A percentile compares a stretch with the other conserved stretches of the same genome.
Evolutionary conservation across 805 yeast species (phyloP).

Genomic region (Wickerhamomyces sydowiorum): DNA sequence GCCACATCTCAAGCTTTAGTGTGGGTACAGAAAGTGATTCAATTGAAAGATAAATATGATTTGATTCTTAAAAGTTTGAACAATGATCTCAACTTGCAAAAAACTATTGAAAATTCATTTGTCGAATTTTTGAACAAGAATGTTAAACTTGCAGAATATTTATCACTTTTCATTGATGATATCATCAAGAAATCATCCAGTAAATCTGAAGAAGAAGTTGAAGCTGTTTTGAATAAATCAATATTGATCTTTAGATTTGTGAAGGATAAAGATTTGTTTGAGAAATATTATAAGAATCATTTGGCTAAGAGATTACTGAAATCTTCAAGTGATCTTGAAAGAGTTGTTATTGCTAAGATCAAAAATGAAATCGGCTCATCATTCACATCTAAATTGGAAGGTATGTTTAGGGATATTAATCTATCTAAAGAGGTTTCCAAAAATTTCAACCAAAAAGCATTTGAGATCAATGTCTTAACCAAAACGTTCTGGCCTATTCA

Average conservation of each 20-base stretch:
- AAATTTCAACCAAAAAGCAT: conserved; percentile 34
- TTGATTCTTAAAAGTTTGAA: conserved; percentile 38
- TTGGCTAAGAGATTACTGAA: conserved; percentile 72
- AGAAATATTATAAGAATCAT: conserved; percentile 78
- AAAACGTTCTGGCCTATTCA: conserved; percentile 67
- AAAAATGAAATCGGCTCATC: conserved; percentile 76
- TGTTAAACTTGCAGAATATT: conserved; percentile 43
- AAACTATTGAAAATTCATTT: conserved; percentile 55
- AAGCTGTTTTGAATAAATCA: conserved; percentile 44
- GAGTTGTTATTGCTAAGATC: conserved; percentile 56
- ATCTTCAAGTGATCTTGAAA: conserved; percentile 58
- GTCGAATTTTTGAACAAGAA: conserved; percentile 53
- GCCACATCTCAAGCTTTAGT: conserved; percentile 45
- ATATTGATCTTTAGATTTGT: conserved; percentile 61
- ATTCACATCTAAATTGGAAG: conserved; percentile 73
- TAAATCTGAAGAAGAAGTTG: conserved; percentile 38
- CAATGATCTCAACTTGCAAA: conserved; percentile 42
- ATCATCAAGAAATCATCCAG: conserved; percentile 45
- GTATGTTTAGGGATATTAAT: conserved; percentile 80
- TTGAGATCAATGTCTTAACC: conserved; percentile 52
- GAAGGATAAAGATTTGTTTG: conserved; percentile 81
- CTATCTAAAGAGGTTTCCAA: conserved; percentile 43
- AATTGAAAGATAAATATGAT: conserved; percentile 45
- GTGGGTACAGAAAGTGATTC: conserved; percentile 61
- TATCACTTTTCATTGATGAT: conserved; percentile 56